These are phyloP conservation scores for Fusarium incarnatum DNA, from an alignment of 2,329 filamentous ascomycete genomes.

Conservation along the genomic window DNA sequence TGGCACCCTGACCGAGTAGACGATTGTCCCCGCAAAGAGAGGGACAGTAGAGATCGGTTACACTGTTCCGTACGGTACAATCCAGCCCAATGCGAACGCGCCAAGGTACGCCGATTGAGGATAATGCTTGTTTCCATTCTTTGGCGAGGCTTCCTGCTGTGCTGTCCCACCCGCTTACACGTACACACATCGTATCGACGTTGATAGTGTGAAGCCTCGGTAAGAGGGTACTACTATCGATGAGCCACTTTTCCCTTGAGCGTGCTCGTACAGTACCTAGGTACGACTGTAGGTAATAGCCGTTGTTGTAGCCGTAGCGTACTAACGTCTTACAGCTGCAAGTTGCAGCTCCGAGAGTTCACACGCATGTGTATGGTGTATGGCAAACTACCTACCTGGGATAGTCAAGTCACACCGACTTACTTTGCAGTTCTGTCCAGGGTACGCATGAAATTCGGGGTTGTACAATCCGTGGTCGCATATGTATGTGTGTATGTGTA, in stretches of 20 bases:
- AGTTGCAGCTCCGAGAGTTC: conserved; percentile 32
- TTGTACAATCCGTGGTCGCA: conserved; percentile 35
- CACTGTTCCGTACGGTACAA: conserved; percentile 3
- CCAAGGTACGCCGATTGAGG: neutral
- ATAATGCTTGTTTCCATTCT: conserved; percentile 1
- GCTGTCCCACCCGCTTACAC: conserved; percentile 14
- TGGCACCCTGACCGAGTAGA: neutral
- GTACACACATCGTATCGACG: conserved; percentile 27
- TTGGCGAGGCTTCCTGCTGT: conserved; percentile 1
- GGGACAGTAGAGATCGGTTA: neutral
- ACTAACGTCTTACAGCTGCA: conserved; percentile 27
- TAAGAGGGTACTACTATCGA: neutral
- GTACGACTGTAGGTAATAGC: neutral
- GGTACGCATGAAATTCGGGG: conserved; percentile 45
- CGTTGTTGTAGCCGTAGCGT: neutral
- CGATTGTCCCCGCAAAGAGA: neutral
- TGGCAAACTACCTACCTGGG: conserved; percentile 10
- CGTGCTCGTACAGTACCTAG: neutral
- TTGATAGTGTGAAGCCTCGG: conserved; percentile 23
- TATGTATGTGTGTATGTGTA: conserved; percentile 12
- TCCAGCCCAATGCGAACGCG: neutral
- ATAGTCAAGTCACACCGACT: conserved; percentile 45
- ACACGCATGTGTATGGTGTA: conserved; percentile 33
- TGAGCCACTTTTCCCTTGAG: conserved; percentile 7
- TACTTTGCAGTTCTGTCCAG: conserved; percentile 32